Evolutionary conservation across 2,329 filamentous ascomycete species (phyloP).

Genomic region (Monascus ruber): DNA sequence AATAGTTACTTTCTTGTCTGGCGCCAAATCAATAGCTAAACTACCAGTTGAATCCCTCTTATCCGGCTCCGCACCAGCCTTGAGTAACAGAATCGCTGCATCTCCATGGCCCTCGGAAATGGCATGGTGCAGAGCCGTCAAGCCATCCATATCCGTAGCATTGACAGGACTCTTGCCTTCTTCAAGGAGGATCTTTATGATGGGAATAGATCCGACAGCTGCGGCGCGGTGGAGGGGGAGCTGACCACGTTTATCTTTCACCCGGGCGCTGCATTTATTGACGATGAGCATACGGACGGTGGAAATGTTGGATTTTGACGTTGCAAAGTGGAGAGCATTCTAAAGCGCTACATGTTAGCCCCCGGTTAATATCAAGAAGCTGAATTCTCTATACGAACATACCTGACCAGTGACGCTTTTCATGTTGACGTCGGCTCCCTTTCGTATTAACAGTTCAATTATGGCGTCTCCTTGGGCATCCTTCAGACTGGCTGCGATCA

Average conservation of each 20-base stretch:
- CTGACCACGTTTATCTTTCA: constrained; percentile 80
- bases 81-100: constrained; percentile 69
- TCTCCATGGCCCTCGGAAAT: constrained; percentile 56
- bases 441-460: constrained; percentile 34
- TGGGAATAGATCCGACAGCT: constrained; percentile 77
- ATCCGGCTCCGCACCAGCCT: constrained; percentile 69
- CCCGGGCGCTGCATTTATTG: constrained; percentile 63
- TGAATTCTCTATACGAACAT: constrained; percentile 4
- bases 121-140: constrained; percentile 78
- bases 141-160: constrained; percentile 68
- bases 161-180: constrained; percentile 68
- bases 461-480: constrained; percentile 35
- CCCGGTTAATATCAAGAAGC: neutral
- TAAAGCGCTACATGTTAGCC: constrained; percentile 22
- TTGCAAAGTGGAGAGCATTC: constrained; percentile 83
- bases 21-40: constrained; percentile 68
- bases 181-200: constrained; percentile 68
- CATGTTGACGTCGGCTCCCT: constrained; percentile 36
- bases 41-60: constrained; percentile 63
- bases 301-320: constrained; percentile 80
- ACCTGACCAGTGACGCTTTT: constrained; percentile 35
- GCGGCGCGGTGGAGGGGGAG: constrained; percentile 85
- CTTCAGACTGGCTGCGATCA: constrained; percentile 38
- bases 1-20: constrained; percentile 63
- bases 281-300: constrained; percentile 66